Conservation (phyloP, 2,329 filamentous ascomycete genomes). For the Arthrobotrys conoides region DNA sequence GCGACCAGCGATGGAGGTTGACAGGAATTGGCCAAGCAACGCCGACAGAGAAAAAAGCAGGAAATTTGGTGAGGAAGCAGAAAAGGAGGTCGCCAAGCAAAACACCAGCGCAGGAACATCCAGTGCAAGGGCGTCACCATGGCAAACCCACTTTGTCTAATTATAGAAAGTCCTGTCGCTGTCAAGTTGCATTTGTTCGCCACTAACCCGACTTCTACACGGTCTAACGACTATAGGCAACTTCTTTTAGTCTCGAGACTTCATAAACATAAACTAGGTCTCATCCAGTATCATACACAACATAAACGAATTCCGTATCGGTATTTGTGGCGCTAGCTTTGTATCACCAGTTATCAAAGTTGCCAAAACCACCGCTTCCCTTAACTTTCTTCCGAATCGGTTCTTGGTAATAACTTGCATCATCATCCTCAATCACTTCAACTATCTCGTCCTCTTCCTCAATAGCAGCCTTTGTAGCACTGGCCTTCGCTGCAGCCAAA, state of each 20-base stretch:
- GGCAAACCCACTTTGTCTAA: constrained; percentile 46
- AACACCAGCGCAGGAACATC: constrained; percentile 36
- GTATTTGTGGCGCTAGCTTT: neutral
- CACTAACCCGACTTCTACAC: constrained; percentile 10
- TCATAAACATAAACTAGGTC: neutral
- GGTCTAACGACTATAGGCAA: constrained; percentile 15
- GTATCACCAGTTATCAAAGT: constrained; percentile 89
- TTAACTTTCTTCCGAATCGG: constrained; percentile 86
- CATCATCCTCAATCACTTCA: constrained; percentile 74
- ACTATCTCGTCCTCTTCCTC: constrained; percentile 72
- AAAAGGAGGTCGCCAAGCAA: constrained; percentile 43
- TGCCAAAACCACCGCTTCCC: constrained; percentile 82
- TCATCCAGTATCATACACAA: constrained; percentile 26
- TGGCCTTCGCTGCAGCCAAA: constrained; percentile 74
- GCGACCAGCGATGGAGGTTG: constrained; percentile 26
- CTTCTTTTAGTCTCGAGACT: constrained; percentile 4
- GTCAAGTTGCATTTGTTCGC: constrained; percentile 30
- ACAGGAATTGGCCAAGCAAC: constrained; percentile 36
- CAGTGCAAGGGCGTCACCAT: constrained; percentile 46
- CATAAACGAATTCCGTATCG: neutral
- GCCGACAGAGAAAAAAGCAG: constrained; percentile 17
- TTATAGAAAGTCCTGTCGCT: constrained; percentile 38
- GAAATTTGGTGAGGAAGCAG: constrained; percentile 28
- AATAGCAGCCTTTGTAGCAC: constrained; percentile 31
- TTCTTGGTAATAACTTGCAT: constrained; percentile 72